Evolutionary conservation across 78 protist species (phyloP).

Genomic region (slime mould (Dictyostelium discoideum)): DNA sequence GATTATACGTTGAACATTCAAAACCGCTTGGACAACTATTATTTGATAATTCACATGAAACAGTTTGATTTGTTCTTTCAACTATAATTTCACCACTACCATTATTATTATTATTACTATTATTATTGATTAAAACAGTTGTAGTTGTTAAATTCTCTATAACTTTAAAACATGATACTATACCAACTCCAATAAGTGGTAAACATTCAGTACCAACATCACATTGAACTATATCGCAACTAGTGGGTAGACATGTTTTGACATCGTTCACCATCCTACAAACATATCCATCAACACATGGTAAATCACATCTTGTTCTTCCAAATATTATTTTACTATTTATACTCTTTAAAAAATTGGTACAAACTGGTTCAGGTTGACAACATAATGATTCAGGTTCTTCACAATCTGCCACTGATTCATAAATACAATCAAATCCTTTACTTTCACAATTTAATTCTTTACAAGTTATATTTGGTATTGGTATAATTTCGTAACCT

Average conservation of each 20-base stretch:
- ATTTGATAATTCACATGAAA: not conserved
- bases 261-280: not conserved
- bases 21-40: slow-evolving; percentile 19
- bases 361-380: slow-evolving; percentile 5
- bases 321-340: not conserved
- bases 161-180: slow-evolving; percentile 20
- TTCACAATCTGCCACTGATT: not conserved
- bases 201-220: not conserved
- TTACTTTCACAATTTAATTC: slow-evolving; percentile 15
- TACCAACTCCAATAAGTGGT: not conserved
- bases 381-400: slow-evolving; percentile 30
- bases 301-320: not conserved
- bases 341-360: not conserved
- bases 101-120: not conserved
- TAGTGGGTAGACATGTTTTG: not conserved
- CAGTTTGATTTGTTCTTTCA: not conserved
- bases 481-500: not conserved
- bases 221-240: slow-evolving; percentile 12
- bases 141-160: not conserved
- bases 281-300: slow-evolving; percentile 5
- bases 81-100: not conserved
- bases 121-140: not conserved
- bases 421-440: slow-evolving; percentile 13
- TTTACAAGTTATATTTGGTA: slow-evolving; percentile 9
- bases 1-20: not conserved